Evolutionary conservation across 2,329 filamentous ascomycete genomes (phyloP).

Genomic region (Magnaporthiopsis incrustans): DNA sequence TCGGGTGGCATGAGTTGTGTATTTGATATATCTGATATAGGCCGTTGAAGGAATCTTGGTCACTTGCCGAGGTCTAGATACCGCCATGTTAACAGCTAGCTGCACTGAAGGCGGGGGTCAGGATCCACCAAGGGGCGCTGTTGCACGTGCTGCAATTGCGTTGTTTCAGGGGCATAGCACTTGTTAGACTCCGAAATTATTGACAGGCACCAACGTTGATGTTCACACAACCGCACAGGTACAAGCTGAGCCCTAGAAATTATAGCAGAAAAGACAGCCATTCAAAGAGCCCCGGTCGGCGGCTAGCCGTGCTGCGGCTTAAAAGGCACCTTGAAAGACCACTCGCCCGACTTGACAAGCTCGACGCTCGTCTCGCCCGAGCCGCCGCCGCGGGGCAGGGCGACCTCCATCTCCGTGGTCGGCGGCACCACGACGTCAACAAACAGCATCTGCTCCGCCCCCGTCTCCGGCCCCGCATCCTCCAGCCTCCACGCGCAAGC

Average conservation of each 20-base stretch:
- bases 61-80: too few species aligned
- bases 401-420: background rate
- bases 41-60: too few species aligned
- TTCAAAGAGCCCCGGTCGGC: too few species aligned
- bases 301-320: background rate
- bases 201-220: background rate
- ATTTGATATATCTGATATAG: background rate
- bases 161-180: background rate
- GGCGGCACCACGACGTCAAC: background rate
- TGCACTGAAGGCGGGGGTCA: too few species aligned
- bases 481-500: slow-evolving; percentile 20
- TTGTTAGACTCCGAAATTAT: background rate
- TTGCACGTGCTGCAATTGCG: background rate
- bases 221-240: too few species aligned
- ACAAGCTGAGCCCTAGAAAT: too few species aligned
- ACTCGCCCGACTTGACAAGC: background rate
- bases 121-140: background rate
- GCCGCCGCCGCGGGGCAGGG: background rate
- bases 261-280: too few species aligned
- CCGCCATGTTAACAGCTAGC: too few species aligned
- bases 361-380: background rate
- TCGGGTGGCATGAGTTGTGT: background rate
- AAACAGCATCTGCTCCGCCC: background rate
- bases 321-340: background rate
- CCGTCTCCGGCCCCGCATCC: background rate